Conservation (phyloP, 2,329 filamentous ascomycete genomes). For the Claviceps purpurea region DNA sequence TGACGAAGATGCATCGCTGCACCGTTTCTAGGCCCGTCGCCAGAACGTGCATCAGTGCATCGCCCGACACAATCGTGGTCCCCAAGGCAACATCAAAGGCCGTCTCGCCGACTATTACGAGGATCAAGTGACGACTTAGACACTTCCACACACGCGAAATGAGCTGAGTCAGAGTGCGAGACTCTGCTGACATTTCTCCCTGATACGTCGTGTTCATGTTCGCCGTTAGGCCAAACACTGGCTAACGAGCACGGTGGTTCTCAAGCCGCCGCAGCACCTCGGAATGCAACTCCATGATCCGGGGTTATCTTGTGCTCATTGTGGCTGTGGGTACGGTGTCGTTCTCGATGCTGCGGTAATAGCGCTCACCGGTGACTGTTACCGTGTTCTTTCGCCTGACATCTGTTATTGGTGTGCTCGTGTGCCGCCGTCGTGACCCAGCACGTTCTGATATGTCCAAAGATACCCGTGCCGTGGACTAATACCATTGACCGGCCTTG, state of each 20-base stretch:
- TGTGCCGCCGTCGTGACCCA: neutral
- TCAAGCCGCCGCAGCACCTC: conserved; percentile 1
- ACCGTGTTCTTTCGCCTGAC: neutral
- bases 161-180: neutral
- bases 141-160: neutral
- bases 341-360: neutral
- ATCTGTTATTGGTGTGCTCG: neutral
- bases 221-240: conserved; percentile 1
- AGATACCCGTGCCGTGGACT: conserved; percentile 1
- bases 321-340: neutral
- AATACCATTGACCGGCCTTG: neutral
- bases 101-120: conserved; percentile 2
- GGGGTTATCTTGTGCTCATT: conserved; percentile 1
- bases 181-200: neutral
- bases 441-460: conserved; percentile 2
- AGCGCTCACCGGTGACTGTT: neutral
- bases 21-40: neutral
- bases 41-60: conserved; percentile 3
- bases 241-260: neutral
- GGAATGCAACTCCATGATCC: neutral
- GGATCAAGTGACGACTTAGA: neutral
- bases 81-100: conserved; percentile 1
- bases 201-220: conserved; percentile 1
- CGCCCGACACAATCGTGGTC: conserved; percentile 2
- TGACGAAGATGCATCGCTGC: conserved; percentile 4